phyloP scores from a whole-genome alignment of 1,284 basidiomycete species.

The Cronartium quercuum region DNA sequence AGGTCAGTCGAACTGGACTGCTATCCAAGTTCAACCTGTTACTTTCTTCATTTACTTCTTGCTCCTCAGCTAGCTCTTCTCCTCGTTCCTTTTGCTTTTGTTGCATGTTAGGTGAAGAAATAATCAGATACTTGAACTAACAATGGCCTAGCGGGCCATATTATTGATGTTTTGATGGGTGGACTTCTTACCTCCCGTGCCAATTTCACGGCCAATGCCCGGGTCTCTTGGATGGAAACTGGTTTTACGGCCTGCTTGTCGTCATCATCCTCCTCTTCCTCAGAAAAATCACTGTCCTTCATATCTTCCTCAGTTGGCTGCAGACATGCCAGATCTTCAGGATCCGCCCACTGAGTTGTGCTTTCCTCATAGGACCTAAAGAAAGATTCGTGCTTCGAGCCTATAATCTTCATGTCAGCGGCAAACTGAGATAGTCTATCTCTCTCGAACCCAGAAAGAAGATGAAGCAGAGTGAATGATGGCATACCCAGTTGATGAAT shows the following conservation, averaged over 20 bases:
- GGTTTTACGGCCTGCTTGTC: not conserved
- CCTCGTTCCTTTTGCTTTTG: not conserved
- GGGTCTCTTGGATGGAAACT: not conserved
- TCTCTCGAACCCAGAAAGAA: not conserved
- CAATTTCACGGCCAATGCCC: not conserved
- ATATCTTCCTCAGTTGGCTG: slow-evolving; percentile 19
- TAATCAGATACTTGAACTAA: not conserved
- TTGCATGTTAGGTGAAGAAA: not conserved
- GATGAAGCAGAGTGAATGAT: not conserved
- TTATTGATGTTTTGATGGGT: too few relatives aligned
- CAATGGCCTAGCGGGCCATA: too few relatives aligned
- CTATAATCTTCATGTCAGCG: not conserved
- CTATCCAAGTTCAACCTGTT: not conserved
- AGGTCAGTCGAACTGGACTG: not conserved
- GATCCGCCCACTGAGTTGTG: slow-evolving; percentile 12
- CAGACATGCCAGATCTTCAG: slow-evolving; percentile 30
- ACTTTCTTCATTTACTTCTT: not conserved
- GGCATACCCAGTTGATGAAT: slow-evolving; percentile 29
- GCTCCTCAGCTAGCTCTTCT: slow-evolving; percentile 5
- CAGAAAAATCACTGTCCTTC: not conserved
- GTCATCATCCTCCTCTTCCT: slow-evolving; percentile 13
- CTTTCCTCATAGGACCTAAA: slow-evolving; percentile 36
- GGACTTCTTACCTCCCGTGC: too few relatives aligned
- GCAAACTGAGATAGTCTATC: not conserved
- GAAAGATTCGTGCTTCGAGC: slow-evolving; percentile 23